phyloP scores from a whole-genome alignment of 148 eudicot species.

The Mesembryanthemum crystallinum region DNA sequence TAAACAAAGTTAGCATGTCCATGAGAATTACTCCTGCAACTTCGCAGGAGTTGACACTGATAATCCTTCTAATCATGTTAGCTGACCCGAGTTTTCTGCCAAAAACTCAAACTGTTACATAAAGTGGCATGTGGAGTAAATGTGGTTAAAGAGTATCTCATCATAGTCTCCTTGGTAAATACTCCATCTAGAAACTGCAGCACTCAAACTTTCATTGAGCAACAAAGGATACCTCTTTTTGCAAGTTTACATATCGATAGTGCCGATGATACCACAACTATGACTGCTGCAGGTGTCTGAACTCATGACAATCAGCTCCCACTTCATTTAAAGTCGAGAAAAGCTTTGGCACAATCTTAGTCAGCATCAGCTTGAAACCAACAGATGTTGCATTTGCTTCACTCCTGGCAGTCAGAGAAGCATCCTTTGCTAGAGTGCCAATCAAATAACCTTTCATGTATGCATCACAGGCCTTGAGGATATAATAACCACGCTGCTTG shows the following conservation, averaged over 20 bases:
- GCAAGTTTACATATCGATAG: constrained; percentile 6
- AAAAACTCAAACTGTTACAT: constrained; percentile 22
- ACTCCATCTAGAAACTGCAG: not conserved
- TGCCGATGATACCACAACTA: constrained; percentile 17
- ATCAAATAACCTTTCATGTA: constrained; percentile 93
- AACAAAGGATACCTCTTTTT: constrained; percentile 19
- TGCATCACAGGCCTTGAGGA: constrained; percentile 92
- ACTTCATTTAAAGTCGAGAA: constrained; percentile 47
- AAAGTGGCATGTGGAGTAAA: not conserved
- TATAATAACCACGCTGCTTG: constrained; percentile 67
- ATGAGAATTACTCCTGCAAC: constrained; percentile 10
- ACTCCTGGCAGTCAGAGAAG: constrained; percentile 53
- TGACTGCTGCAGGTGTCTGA: constrained; percentile 55
- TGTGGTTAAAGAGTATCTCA: not conserved
- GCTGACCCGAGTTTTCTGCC: constrained; percentile 15
- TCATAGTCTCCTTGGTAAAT: not conserved
- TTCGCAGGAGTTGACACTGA: not conserved
- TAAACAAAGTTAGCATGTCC: constrained; percentile 23
- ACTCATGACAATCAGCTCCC: constrained; percentile 76
- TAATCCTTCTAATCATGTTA: not conserved
- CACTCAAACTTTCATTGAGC: not conserved
- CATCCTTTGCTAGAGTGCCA: constrained; percentile 80
- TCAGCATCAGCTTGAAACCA: constrained; percentile 95
- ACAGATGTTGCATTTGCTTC: constrained; percentile 72
- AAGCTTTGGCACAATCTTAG: constrained; percentile 81